These are phyloP conservation scores for Periglandula ipomoeae DNA, from an alignment of 2,329 filamentous ascomycete genomes.

Conservation along the genomic window DNA sequence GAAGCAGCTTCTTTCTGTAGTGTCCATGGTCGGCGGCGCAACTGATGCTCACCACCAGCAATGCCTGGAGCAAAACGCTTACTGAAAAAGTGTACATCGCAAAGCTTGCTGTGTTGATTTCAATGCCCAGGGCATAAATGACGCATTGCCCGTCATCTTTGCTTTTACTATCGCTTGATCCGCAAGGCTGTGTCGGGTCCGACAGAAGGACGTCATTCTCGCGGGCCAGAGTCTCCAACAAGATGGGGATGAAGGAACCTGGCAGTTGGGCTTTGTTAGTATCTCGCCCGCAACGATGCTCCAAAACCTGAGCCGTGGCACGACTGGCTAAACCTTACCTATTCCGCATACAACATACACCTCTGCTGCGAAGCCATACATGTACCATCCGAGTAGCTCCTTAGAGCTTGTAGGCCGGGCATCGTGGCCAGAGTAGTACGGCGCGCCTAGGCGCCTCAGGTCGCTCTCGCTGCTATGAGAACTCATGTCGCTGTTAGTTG, in stretches of 20 bases:
- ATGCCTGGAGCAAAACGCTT: slow-evolving; percentile 78
- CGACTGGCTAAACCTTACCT: too few relatives aligned
- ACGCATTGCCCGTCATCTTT: slow-evolving; percentile 62
- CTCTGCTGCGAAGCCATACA: slow-evolving; percentile 92
- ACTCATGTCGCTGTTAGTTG: slow-evolving; percentile 23
- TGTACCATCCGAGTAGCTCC: slow-evolving; percentile 91
- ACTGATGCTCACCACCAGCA: slow-evolving; percentile 92
- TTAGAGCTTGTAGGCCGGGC: slow-evolving; percentile 76
- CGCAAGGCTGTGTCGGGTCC: slow-evolving; percentile 69
- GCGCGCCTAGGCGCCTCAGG: slow-evolving; percentile 22
- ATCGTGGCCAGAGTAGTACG: slow-evolving; percentile 74
- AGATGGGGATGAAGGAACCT: slow-evolving; percentile 94
- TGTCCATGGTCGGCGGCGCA: slow-evolving; percentile 90
- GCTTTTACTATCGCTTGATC: slow-evolving; percentile 47
- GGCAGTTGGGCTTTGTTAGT: slow-evolving; percentile 3
- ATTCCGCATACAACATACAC: slow-evolving; percentile 80
- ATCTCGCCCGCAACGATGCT: slow-evolving; percentile 5
- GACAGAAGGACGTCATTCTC: slow-evolving; percentile 82
- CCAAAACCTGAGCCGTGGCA: neutral
- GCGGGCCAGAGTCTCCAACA: slow-evolving; percentile 84
- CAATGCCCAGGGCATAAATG: slow-evolving; percentile 68
- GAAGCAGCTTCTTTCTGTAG: slow-evolving; percentile 79
- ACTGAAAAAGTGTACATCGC: slow-evolving; percentile 98
- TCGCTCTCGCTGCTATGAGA: slow-evolving; percentile 27
- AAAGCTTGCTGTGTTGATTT: slow-evolving; percentile 94